phyloP scores from a whole-genome alignment of 2,329 filamentous ascomycete species.

The Ophiostoma sp. region DNA sequence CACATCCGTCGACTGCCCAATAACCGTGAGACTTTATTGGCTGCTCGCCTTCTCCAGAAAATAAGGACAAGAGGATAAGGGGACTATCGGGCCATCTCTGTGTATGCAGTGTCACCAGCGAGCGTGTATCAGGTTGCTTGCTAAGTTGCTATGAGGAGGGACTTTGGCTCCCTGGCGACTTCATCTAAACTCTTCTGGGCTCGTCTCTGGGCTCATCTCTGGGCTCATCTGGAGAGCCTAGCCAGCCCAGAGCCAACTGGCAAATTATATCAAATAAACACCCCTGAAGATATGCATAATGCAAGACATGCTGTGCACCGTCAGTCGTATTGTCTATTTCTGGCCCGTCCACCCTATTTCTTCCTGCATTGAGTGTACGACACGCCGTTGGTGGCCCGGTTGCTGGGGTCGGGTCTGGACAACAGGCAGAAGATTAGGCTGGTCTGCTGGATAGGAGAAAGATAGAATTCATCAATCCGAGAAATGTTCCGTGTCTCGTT shows the following conservation, averaged over 20 bases:
- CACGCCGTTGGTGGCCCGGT: constrained; percentile 2
- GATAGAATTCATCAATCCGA: background rate
- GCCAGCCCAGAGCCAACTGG: background rate
- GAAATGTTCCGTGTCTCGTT: background rate
- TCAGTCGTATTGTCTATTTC: background rate
- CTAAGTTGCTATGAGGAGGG: background rate
- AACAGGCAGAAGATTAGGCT: background rate
- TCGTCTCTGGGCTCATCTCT: background rate
- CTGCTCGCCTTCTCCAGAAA: background rate
- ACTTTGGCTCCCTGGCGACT: background rate
- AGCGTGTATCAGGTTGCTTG: background rate
- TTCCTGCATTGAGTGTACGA: background rate
- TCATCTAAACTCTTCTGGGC: background rate
- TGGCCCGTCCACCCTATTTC: background rate
- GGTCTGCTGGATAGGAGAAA: background rate
- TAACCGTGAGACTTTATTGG: background rate
- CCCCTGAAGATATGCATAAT: background rate
- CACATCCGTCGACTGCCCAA: background rate
- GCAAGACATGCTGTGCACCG: constrained; percentile 3
- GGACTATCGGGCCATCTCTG: background rate
- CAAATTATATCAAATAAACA: background rate
- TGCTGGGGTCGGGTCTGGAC: background rate
- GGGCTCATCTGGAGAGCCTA: background rate
- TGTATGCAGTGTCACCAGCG: background rate
- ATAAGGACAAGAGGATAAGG: background rate